phyloP scores from a whole-genome alignment of 805 yeast genomes.

The Grigorovia humatica region DNA sequence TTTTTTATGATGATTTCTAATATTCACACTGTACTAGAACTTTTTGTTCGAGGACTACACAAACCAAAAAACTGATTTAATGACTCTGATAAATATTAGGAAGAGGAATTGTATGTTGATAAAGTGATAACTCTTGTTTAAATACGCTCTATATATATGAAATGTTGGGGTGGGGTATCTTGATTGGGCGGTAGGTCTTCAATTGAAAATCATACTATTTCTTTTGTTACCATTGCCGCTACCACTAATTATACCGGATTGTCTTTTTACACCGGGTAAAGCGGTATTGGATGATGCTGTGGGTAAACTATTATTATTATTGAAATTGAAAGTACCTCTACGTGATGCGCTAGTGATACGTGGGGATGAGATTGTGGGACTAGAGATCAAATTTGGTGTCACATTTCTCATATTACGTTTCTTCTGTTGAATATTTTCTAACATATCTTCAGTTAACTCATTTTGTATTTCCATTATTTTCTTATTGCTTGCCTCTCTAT shows the following conservation, averaged over 20 bases:
- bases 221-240: background rate
- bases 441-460: background rate
- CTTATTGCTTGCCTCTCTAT: background rate
- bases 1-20: constrained; percentile 11
- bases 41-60: constrained; percentile 28
- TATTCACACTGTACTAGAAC: constrained; percentile 33
- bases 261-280: constrained; percentile 2
- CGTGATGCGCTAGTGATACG: background rate
- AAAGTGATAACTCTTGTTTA: too few relatives aligned
- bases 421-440: background rate
- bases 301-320: background rate
- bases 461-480: background rate
- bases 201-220: background rate
- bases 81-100: constrained; percentile 26
- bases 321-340: background rate
- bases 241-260: background rate
- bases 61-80: constrained; percentile 30
- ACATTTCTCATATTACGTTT: constrained; percentile 1
- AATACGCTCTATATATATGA: background rate
- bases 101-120: background rate
- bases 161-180: background rate
- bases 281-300: background rate
- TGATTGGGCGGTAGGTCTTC: background rate
- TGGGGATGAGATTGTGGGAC: background rate
- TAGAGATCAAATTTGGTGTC: background rate